Conservation (phyloP, 495 filamentous ascomycete genomes). For the Podospora bellae-mahoneyi region DNA sequence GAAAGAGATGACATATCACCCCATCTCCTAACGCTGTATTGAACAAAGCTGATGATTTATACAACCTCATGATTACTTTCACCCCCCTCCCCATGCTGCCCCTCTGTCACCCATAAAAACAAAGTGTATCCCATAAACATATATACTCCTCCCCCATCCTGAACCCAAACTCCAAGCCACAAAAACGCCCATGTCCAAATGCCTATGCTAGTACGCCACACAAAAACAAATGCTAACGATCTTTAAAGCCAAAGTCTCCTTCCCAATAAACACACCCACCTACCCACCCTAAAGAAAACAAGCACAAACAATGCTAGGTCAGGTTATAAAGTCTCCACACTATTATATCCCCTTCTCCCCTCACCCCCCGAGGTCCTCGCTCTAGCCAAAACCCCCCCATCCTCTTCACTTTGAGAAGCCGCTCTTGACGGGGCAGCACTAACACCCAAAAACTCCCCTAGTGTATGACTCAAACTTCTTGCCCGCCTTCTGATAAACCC, state of each 20-base stretch:
- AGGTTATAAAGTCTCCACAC: background rate
- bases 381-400: background rate
- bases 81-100: too few species aligned
- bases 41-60: too few species aligned
- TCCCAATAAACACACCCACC: too few species aligned
- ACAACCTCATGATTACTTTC: too few species aligned
- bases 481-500: conserved; percentile 36
- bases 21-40: too few species aligned
- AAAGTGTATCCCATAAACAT: background rate
- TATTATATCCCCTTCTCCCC: background rate
- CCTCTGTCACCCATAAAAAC: background rate
- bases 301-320: background rate
- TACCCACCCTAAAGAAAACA: too few species aligned
- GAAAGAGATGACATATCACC: too few species aligned
- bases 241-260: background rate
- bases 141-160: background rate
- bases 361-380: background rate
- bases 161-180: background rate
- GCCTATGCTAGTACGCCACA: background rate
- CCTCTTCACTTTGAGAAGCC: background rate
- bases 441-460: conserved; percentile 44
- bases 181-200: background rate
- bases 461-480: conserved; percentile 50
- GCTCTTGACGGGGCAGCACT: background rate
- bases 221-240: background rate